Evolutionary conservation across 2,329 filamentous ascomycete species (phyloP).

Genomic region (Paracamarosporium sp.): DNA sequence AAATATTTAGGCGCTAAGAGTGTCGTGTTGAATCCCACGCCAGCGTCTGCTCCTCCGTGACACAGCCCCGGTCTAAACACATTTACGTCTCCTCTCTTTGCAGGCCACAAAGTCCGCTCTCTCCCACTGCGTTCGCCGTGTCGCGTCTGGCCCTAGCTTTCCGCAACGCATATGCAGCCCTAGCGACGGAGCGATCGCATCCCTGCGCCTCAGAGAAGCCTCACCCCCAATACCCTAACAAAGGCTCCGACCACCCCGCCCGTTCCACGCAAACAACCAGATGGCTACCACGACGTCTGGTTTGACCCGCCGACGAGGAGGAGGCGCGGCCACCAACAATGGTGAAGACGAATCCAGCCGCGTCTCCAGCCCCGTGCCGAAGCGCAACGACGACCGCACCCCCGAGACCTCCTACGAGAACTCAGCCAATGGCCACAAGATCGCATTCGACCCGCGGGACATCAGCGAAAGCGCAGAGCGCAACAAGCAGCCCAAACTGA

Average conservation of each 20-base stretch:
- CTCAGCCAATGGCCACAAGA: slow-evolving; percentile 96
- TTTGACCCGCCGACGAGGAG: slow-evolving; percentile 73
- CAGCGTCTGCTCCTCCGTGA: slow-evolving; percentile 3
- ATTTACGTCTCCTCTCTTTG: slow-evolving; percentile 23
- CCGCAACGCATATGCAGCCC: slow-evolving; percentile 41
- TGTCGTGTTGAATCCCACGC: slow-evolving; percentile 2
- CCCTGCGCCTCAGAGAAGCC: slow-evolving; percentile 41
- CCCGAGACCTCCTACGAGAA: slow-evolving; percentile 87
- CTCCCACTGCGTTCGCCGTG: slow-evolving; percentile 12
- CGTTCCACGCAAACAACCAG: slow-evolving; percentile 33
- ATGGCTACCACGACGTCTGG: slow-evolving; percentile 76
- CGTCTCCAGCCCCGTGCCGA: slow-evolving; percentile 69
- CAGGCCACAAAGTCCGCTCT: slow-evolving; percentile 22
- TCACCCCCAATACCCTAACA: slow-evolving; percentile 38
- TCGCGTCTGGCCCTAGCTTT: slow-evolving; percentile 4
- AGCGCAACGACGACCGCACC: slow-evolving; percentile 65
- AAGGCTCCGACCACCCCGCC: slow-evolving; percentile 31
- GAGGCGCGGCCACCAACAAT: slow-evolving; percentile 62
- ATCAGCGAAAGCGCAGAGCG: slow-evolving; percentile 96
- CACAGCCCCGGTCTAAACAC: slow-evolving; percentile 27
- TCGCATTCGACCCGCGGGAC: slow-evolving; percentile 95
- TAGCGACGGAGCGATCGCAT: slow-evolving; percentile 36
- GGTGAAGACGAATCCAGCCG: slow-evolving; percentile 69
- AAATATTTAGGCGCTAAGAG: slow-evolving; percentile 5
- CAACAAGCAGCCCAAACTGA: slow-evolving; percentile 97